Conservation (phyloP, 176 grass and related monocot species). For the Aegilops longissima region DNA sequence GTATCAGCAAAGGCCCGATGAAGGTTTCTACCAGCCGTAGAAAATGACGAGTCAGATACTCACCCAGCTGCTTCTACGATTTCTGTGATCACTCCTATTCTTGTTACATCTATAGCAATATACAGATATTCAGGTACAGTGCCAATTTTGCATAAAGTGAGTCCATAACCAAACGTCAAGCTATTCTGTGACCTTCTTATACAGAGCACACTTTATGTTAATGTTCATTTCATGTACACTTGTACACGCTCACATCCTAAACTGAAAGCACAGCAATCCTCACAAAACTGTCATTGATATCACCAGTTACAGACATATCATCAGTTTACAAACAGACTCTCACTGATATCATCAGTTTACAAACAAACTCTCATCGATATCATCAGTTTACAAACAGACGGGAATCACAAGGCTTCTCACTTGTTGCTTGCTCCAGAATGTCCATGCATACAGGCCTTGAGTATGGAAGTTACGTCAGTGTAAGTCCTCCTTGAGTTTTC, state of each 20-base stretch:
- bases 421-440: constrained; percentile 10
- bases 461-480: constrained; percentile 32
- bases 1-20: neutral
- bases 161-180: neutral
- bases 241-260: constrained; percentile 24
- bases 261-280: constrained; percentile 7
- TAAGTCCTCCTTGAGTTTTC: constrained; percentile 40
- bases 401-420: neutral
- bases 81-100: neutral
- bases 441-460: constrained; percentile 1
- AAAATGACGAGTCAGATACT: neutral
- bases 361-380: constrained; percentile 2
- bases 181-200: constrained; percentile 1
- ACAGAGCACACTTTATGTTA: neutral
- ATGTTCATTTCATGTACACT: constrained; percentile 23
- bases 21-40: neutral
- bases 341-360: neutral
- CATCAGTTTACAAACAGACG: constrained; percentile 21
- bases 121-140: neutral
- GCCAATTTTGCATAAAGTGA: neutral
- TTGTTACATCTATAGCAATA: neutral
- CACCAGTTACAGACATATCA: neutral
- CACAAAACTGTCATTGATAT: constrained; percentile 15
- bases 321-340: too few species aligned
- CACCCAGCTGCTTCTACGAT: neutral